phyloP scores from a whole-genome alignment of 495 filamentous ascomycete species.

The Bacidia rubella region DNA sequence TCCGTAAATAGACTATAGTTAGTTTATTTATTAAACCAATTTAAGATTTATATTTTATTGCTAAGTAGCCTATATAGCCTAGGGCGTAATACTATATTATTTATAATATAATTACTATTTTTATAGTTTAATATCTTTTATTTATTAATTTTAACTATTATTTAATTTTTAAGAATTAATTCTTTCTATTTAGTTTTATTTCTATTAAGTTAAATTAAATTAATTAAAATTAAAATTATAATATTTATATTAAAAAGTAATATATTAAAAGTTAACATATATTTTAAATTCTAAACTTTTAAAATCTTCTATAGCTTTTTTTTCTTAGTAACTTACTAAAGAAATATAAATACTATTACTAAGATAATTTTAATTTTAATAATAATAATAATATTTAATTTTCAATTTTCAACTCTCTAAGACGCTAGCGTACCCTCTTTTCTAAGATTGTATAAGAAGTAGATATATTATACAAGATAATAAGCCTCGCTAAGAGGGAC shows the following conservation, averaged over 20 bases:
- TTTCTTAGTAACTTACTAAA: background rate
- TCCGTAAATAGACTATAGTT: no score
- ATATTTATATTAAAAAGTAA: conserved; percentile 2
- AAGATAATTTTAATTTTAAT: background rate
- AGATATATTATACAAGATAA: background rate
- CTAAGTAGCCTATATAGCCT: no score
- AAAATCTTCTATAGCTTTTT: no score
- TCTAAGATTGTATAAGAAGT: background rate
- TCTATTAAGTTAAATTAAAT: conserved; percentile 6
- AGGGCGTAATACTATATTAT: no score
- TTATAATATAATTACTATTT: no score
- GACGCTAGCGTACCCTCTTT: background rate
- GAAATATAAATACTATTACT: background rate
- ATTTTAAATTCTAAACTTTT: conserved; percentile 7
- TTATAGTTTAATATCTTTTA: no score
- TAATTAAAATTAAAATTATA: conserved; percentile 2
- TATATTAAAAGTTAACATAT: background rate
- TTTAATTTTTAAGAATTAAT: no score
- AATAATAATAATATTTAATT: background rate
- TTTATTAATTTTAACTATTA: no score
- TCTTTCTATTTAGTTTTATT: no score
- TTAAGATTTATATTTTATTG: no score
- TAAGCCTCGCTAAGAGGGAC: background rate
- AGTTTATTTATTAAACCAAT: no score
- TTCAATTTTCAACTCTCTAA: background rate